A percentile compares a stretch with the other conserved stretches of the same genome.
These are phyloP conservation scores for Blastocystis sp. DNA, from an alignment of 352 stramenopile species.

Conservation along the genomic window DNA sequence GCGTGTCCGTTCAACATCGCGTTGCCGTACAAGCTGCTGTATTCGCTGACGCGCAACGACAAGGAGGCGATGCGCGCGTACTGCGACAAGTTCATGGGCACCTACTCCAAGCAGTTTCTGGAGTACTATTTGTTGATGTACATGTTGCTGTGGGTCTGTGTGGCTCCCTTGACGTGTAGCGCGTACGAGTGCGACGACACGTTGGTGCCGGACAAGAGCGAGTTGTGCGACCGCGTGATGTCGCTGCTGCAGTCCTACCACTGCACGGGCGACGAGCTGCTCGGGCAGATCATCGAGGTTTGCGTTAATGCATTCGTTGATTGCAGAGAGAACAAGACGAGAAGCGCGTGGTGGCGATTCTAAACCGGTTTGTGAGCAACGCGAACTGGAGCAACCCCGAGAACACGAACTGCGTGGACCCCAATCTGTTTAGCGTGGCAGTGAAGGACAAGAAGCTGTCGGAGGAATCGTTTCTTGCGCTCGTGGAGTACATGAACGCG, in stretches of 20 bases:
- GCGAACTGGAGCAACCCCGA: background rate
- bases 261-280: background rate
- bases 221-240: constrained; percentile 41
- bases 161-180: background rate
- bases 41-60: constrained; percentile 9
- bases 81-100: constrained; percentile 22
- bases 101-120: constrained; percentile 41
- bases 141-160: constrained; percentile 1
- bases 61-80: constrained; percentile 14
- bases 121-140: constrained; percentile 37
- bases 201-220: constrained; percentile 32
- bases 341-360: background rate
- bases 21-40: constrained; percentile 44
- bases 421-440: constrained; percentile 22
- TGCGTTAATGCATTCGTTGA: background rate
- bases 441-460: constrained; percentile 6
- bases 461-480: constrained; percentile 1
- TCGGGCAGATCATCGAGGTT: constrained; percentile 28
- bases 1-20: constrained; percentile 38
- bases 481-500: constrained; percentile 30
- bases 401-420: constrained; percentile 5
- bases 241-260: background rate
- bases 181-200: constrained; percentile 14
- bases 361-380: background rate
- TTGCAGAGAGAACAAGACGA: constrained; percentile 22